These are phyloP conservation scores for Pichia cabralensis DNA, from an alignment of 805 yeast genomes.

Conservation along the genomic window DNA sequence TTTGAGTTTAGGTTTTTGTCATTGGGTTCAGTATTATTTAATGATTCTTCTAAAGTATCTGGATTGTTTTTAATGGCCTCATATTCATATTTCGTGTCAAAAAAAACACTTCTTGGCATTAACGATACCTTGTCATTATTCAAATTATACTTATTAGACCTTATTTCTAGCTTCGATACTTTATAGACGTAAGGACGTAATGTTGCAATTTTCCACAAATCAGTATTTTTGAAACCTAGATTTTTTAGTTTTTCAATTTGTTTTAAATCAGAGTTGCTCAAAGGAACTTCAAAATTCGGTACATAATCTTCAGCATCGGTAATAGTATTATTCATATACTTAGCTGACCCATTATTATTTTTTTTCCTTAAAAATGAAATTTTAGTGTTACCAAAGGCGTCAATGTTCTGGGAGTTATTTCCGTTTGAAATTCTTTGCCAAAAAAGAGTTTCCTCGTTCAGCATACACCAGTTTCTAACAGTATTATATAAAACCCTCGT, in stretches of 20 bases:
- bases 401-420: slow-evolving; percentile 17
- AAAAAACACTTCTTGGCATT: slow-evolving; percentile 42
- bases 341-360: background rate
- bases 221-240: slow-evolving; percentile 64
- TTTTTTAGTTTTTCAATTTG: slow-evolving; percentile 67
- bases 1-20: no score
- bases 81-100: slow-evolving; percentile 30
- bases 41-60: no score
- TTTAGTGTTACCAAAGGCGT: slow-evolving; percentile 38
- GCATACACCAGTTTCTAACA: slow-evolving; percentile 61
- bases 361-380: slow-evolving; percentile 24
- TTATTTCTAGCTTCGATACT: slow-evolving; percentile 32
- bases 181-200: slow-evolving; percentile 59
- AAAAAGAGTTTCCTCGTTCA: slow-evolving; percentile 59
- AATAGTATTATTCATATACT: slow-evolving; percentile 1
- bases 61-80: slow-evolving; percentile 4
- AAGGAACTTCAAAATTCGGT: slow-evolving; percentile 36
- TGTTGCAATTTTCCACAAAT: slow-evolving; percentile 74
- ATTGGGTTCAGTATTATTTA: no score
- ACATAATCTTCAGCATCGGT: slow-evolving; percentile 24
- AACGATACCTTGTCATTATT: slow-evolving; percentile 18
- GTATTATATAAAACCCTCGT: slow-evolving; percentile 55
- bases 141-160: background rate
- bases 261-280: slow-evolving; percentile 55
- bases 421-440: slow-evolving; percentile 48